These are phyloP conservation scores for Zygosaccharomyces sapae DNA, from an alignment of 1,139 yeast species.

Conservation along the genomic window DNA sequence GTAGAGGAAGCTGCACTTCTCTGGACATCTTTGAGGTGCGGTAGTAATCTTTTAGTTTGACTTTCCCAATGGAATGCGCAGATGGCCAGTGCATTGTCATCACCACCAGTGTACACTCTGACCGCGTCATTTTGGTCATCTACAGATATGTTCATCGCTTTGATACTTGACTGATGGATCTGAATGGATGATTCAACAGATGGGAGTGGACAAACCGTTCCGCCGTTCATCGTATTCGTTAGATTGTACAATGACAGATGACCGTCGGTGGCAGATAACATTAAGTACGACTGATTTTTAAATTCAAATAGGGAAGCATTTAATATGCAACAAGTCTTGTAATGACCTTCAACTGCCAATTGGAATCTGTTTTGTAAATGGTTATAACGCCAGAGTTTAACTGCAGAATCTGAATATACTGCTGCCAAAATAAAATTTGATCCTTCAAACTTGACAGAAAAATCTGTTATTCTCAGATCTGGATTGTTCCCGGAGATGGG, in stretches of 20 bases:
- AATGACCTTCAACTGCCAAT: slow-evolving; percentile 46
- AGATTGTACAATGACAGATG: slow-evolving; percentile 60
- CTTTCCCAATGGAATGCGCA: slow-evolving; percentile 38
- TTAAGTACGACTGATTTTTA: slow-evolving; percentile 37
- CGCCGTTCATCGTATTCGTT: slow-evolving; percentile 18
- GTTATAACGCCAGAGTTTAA: slow-evolving; percentile 61
- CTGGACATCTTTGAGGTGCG: slow-evolving; percentile 36
- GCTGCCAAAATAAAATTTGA: slow-evolving; percentile 50
- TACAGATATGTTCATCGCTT: slow-evolving; percentile 42
- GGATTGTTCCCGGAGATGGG: slow-evolving; percentile 53
- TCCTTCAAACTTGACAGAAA: slow-evolving; percentile 44
- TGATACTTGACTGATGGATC: slow-evolving; percentile 82
- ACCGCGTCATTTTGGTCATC: slow-evolving; percentile 22
- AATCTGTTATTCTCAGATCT: slow-evolving; percentile 87
- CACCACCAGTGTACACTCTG: slow-evolving; percentile 75
- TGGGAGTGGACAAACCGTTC: slow-evolving; percentile 13
- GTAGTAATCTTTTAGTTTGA: slow-evolving; percentile 17
- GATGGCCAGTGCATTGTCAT: slow-evolving; percentile 70
- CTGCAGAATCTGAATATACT: slow-evolving; percentile 79
- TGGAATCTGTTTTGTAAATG: slow-evolving; percentile 39
- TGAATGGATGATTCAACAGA: slow-evolving; percentile 42
- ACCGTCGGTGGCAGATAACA: slow-evolving; percentile 82
- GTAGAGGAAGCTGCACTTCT: slow-evolving; percentile 80
- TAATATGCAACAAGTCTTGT: slow-evolving; percentile 73
- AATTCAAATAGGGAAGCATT: slow-evolving; percentile 49